phyloP scores from a whole-genome alignment of 805 yeast species.

The Candida silvicultrix region DNA sequence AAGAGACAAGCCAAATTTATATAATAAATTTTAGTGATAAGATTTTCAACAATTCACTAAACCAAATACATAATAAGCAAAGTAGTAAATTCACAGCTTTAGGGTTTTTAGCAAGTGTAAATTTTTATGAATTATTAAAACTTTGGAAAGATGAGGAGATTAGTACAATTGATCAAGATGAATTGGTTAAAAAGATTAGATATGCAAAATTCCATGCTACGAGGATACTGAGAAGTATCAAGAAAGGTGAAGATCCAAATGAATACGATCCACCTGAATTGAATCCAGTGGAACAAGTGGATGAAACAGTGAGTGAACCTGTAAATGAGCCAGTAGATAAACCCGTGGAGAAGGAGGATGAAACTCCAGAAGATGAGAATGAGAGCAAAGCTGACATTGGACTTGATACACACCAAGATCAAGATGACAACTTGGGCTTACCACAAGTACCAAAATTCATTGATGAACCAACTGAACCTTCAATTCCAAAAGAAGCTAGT shows the following conservation, averaged over 20 bases:
- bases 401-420: conserved; percentile 6
- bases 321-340: conserved; percentile 7
- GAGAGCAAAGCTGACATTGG: no score
- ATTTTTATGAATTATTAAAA: conserved; percentile 44
- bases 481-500: conserved; percentile 1
- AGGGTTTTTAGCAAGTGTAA: conserved; percentile 47
- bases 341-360: conserved; percentile 1
- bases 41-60: conserved; percentile 48
- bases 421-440: conserved; percentile 8
- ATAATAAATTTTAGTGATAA: conserved; percentile 50
- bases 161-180: conserved; percentile 20
- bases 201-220: conserved; percentile 61
- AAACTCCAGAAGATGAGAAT: neutral
- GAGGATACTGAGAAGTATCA: conserved; percentile 44
- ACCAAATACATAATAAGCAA: conserved; percentile 37
- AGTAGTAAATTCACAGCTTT: conserved; percentile 41
- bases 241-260: conserved; percentile 51
- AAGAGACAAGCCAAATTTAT: conserved; percentile 49
- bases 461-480: conserved; percentile 6
- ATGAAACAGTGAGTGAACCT: neutral
- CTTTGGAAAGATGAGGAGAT: conserved; percentile 31
- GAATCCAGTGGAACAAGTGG: conserved; percentile 1
- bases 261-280: conserved; percentile 36
- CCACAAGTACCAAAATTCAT: conserved; percentile 7
- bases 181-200: conserved; percentile 35